Evolutionary conservation across 2,329 filamentous ascomycete species (phyloP).

Genomic region (Zelopaecilomyces penicillatus): DNA sequence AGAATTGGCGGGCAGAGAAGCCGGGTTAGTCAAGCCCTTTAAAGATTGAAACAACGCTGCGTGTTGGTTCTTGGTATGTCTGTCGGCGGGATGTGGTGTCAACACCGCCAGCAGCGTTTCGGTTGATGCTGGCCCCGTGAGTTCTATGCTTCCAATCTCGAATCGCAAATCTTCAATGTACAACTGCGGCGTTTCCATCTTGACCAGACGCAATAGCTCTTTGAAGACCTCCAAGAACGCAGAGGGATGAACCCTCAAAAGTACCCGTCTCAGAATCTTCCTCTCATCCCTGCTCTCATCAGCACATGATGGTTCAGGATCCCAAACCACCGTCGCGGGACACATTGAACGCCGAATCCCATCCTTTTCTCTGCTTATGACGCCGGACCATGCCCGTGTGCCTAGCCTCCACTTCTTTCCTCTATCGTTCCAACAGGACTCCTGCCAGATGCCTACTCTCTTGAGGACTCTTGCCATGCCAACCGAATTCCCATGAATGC

Average conservation of each 20-base stretch:
- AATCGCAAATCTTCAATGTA: conserved; percentile 62
- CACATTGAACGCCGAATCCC: conserved; percentile 52
- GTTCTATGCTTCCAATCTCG: conserved; percentile 53
- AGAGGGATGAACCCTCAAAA: conserved; percentile 75
- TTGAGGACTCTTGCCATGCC: conserved; percentile 60
- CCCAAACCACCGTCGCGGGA: conserved; percentile 70
- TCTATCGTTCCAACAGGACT: conserved; percentile 53
- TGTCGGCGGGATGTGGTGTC: conserved; percentile 35
- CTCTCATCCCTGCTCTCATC: conserved; percentile 15
- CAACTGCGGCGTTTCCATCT: conserved; percentile 52
- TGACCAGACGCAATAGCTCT: conserved; percentile 48
- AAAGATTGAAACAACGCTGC: conserved; percentile 43
- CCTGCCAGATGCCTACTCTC: conserved; percentile 52
- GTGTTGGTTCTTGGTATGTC: conserved; percentile 27
- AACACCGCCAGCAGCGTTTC: conserved; percentile 68
- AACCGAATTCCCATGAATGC: conserved; percentile 57
- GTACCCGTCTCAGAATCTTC: conserved; percentile 36
- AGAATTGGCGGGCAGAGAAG: conserved; percentile 59
- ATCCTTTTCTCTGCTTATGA: conserved; percentile 46
- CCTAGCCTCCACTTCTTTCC: conserved; percentile 63
- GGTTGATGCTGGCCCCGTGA: conserved; percentile 62
- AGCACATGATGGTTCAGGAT: conserved; percentile 32
- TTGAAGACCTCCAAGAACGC: conserved; percentile 64
- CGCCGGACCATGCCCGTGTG: conserved; percentile 39
- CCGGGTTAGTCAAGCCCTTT: conserved; percentile 55